phyloP scores from a whole-genome alignment of 148 eudicot genomes.

The Selenicereus undatus region DNA sequence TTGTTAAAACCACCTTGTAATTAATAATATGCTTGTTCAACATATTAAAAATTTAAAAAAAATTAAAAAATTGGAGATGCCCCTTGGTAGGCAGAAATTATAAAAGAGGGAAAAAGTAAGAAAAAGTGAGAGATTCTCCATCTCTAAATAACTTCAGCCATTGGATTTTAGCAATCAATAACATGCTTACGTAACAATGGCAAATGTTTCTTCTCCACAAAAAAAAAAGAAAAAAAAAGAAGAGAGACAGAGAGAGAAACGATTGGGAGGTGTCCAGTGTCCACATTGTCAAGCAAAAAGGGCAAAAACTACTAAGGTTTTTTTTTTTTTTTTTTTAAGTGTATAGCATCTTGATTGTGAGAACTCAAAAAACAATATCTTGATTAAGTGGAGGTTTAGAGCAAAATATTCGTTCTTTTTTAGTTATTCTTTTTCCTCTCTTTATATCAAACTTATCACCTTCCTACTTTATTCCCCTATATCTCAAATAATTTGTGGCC shows the following conservation, averaged over 20 bases:
- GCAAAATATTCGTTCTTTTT: background rate
- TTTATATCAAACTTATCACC: background rate
- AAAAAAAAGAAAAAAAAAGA: background rate
- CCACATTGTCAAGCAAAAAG: background rate
- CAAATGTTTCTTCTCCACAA: background rate
- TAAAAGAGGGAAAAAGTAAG: background rate
- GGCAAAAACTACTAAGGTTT: too few relatives aligned
- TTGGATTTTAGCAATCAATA: background rate
- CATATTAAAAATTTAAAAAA: too few relatives aligned
- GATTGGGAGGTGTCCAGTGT: too few relatives aligned
- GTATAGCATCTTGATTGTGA: background rate
- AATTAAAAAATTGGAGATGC: background rate
- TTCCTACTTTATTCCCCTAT: background rate
- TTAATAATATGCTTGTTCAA: background rate
- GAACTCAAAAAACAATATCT: too few relatives aligned
- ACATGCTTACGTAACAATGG: background rate
- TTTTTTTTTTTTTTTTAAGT: background rate
- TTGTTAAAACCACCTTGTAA: too few relatives aligned
- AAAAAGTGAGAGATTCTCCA: conserved; percentile 2
- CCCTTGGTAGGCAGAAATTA: background rate
- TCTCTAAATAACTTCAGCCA: background rate
- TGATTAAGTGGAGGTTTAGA: background rate
- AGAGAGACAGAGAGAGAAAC: too few relatives aligned
- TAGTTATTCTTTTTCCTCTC: background rate
- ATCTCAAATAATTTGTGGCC: background rate